Evolutionary conservation across 2,329 filamentous ascomycete genomes (phyloP), one percentile per base, ranked within the genome.

Genomic region (Monilinia vaccinii-corymbosi): DNA sequence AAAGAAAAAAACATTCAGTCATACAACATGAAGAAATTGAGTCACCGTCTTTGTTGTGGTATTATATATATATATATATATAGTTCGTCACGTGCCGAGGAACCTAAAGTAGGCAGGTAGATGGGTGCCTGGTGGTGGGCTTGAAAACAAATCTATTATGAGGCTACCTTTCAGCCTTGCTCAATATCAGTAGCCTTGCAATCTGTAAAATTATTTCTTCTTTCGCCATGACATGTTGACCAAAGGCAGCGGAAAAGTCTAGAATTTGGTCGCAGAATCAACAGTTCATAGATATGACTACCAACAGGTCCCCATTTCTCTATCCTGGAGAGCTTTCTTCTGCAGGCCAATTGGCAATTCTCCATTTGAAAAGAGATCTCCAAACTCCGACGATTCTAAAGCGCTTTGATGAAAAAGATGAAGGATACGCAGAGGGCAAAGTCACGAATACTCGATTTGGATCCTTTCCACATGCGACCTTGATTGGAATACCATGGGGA

Each of bases 371-470:
- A 63, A 87, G 92, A 75, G 92, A 97, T 74, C 87, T 87, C 63
- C 84, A 92, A 64, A 80, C 91, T 44, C 91, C 93, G 9, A 79
- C 91, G 31, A 85, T 89, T 63, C 81, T 92, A 32, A 79, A 81
- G 64, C 76, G 82, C 34, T 79, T 80, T 25, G 79, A 82, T 42
- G 84, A 83, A 56, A 80, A 82, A 46, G 79, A 87, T 64, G 81
- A 86, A 69, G 88, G 88, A 61, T 91, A 91, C 68, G 81, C 82
- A 34, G 87, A 91, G 71, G 88, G 88, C 40, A 86, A 85, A 50
- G 87, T 91, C 2, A 84, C 92, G 58, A 97, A 96, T 75, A 99
- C 93, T 1, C 86, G 92, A 48, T 99, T 96, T 70, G 94, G 94
- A 52, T 96, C 92, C 0, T 93, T 91, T 62, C 89, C 89, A 0